Base-by-base conservation (phyloP, 2,329 filamentous ascomycete species). In the Colletotrichum sp. region DNA sequence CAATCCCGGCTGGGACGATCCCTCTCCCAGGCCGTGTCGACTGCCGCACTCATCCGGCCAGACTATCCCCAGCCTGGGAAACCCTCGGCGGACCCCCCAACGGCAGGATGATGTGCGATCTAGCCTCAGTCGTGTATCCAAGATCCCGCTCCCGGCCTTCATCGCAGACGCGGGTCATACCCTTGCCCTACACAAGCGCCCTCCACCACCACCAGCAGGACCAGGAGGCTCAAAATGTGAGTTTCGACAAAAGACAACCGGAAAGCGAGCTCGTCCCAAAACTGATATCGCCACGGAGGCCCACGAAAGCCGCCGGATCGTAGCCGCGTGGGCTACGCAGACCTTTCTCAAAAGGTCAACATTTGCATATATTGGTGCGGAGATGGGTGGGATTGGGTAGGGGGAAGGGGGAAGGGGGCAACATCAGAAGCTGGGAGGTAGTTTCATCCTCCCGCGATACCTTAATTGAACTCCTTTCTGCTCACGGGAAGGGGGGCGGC, bases 171-270 rank as follows among this genome's bases (percentile, higher is more conserved):
- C 39, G 21, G 39, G 21, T 57, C 21, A 26, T 39, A 8, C 30
- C 57, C 36, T 30, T 36, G 49, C 55, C 39, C n/a, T 55, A n/a
- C 32, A 30, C 30, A 26, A 44, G 44, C 21, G 55, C 36, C 13
- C 34, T 74, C 36, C 59, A 39, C 57, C 64, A 71, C 36, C 44
- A 52, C 6, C 44, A 52, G 6, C 44, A 52, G 32, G 21, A 6
- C n/a, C 30, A 24, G 67, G 64, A 69, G 74, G 74, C 70, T 62
- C 70, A 69, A 69, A 69, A 64, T 52, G n/a, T 74, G 74, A 76
- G 59, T 32, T 63, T 21, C 30, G 59, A 36, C n/a, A 10, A 10
- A 63, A 34, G 32, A n/a, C 28, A 8, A 63, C 28, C 30, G 28
- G 59, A 34, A 7, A 24, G 26, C 30, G 8, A 63, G 24, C 55